Evolutionary conservation across 78 protist species (phyloP).

Genomic region (Dictyostelium purpureum): DNA sequence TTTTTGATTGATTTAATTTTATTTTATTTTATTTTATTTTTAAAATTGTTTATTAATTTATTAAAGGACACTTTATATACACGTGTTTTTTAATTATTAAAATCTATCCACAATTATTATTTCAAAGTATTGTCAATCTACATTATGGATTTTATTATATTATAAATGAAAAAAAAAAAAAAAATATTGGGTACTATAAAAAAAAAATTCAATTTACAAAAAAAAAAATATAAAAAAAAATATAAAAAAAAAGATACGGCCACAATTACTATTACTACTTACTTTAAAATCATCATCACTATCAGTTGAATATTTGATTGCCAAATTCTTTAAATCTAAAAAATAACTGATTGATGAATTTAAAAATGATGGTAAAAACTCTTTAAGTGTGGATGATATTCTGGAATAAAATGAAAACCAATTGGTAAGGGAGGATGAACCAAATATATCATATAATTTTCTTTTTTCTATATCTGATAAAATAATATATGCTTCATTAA

Average conservation of each 20-base stretch:
- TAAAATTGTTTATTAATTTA: not conserved
- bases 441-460: slow-evolving; percentile 8
- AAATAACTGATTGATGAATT: not conserved
- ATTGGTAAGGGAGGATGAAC: not conserved
- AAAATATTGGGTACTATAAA: not conserved
- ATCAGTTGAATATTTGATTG: not conserved
- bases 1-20: not conserved
- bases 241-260: not conserved
- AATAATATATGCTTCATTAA: slow-evolving; percentile 11
- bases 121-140: too few species aligned
- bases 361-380: not conserved
- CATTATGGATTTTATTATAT: not conserved
- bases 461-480: slow-evolving; percentile 13
- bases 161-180: not conserved
- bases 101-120: too few species aligned
- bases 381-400: not conserved
- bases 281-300: not conserved
- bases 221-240: not conserved
- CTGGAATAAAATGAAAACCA: not conserved
- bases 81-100: too few species aligned
- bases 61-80: too few species aligned
- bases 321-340: not conserved
- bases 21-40: too few species aligned
- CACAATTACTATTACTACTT: not conserved
- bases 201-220: not conserved